Base-by-base conservation (phyloP, 305 asterid genomes). In the Fraxinus floribunda region DNA sequence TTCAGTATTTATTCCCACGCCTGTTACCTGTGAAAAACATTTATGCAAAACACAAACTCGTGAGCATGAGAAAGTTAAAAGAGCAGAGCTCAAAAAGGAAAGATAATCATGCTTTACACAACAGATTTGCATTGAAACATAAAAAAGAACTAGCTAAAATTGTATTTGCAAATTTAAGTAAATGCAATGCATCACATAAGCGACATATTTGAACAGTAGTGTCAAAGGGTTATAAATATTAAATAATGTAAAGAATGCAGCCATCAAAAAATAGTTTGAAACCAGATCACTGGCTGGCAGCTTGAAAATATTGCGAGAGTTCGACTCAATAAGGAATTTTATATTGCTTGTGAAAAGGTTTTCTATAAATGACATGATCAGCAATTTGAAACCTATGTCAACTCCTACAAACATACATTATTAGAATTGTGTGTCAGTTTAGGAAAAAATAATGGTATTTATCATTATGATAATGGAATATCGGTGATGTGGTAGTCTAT, bases 1-100 rank as follows among this genome's bases (percentile, higher is more conserved):
- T 86, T 94, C 99, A 60, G 99, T 96, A 85, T 94, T 92, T 87
- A 93, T 92, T 68, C 98, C 98, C 81, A 96, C 99, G 81, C 92
- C 85, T 46, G 97, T 92, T 73, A 94, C 98, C 99, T 96, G 90
- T 34, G 39, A 78, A 78, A 55, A 52, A 64, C 20, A 60, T 60
- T 60, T 60, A 7, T 60, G 15, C 70, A 20, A 76, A 52, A 79
- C 77, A 78, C 79, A 81, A 68, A 62, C 73, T 7, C 77, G 39
- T 52, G 3, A 29, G 9, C 9, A 49, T 68, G 49, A 68, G 18
- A 29, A 68, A 22, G 35, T 24, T 26, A 22, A 11, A 26, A 24
- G 35, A 29, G 20, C 38, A 29, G 38, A 29, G 38, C 38, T 29
- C 75, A 26, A 29, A 22, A 70, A 78, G 9, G 30, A 76, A 32